Conservation (phyloP, 768 basidiomycete genomes). For the Russula sp. region DNA sequence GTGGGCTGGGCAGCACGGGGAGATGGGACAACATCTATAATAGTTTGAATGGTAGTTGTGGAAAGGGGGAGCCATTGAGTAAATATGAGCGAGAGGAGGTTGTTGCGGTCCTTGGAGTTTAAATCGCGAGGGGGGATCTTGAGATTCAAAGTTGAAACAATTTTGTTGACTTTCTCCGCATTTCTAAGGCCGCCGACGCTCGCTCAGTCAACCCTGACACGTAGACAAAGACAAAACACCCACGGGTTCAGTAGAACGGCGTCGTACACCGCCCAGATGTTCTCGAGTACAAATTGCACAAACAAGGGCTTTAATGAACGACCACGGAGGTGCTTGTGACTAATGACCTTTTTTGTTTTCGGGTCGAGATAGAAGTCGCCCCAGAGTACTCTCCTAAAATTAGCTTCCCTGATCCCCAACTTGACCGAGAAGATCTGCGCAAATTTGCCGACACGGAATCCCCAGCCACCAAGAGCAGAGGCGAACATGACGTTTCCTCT, state of each 20-base stretch:
- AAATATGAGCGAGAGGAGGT: slow-evolving; percentile 79
- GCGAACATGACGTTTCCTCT: slow-evolving; percentile 95
- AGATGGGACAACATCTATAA: slow-evolving; percentile 90
- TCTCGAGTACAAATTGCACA: slow-evolving; percentile 95
- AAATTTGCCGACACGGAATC: slow-evolving; percentile 90
- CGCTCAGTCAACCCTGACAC: neutral
- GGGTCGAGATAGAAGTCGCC: slow-evolving; percentile 97
- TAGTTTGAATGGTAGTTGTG: slow-evolving; percentile 83
- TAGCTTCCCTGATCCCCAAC: slow-evolving; percentile 83
- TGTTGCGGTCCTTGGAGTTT: slow-evolving; percentile 82
- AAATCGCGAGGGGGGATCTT: slow-evolving; percentile 85
- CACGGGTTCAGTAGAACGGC: slow-evolving; percentile 84
- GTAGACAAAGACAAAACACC: slow-evolving; percentile 32
- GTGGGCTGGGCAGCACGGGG: slow-evolving; percentile 74
- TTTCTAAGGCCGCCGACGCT: slow-evolving; percentile 45
- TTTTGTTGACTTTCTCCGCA: slow-evolving; percentile 81
- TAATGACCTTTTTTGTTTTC: slow-evolving; percentile 89
- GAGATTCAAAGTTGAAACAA: slow-evolving; percentile 71
- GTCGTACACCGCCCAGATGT: slow-evolving; percentile 96
- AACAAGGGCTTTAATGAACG: slow-evolving; percentile 88
- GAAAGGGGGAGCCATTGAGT: slow-evolving; percentile 96
- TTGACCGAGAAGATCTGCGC: slow-evolving; percentile 88
- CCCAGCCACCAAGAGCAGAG: slow-evolving; percentile 96
- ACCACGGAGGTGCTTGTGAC: slow-evolving; percentile 82
- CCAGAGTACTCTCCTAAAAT: slow-evolving; percentile 84